phyloP scores from a whole-genome alignment of 1,284 basidiomycete genomes.

The Austroboletus novae-zelandiae region DNA sequence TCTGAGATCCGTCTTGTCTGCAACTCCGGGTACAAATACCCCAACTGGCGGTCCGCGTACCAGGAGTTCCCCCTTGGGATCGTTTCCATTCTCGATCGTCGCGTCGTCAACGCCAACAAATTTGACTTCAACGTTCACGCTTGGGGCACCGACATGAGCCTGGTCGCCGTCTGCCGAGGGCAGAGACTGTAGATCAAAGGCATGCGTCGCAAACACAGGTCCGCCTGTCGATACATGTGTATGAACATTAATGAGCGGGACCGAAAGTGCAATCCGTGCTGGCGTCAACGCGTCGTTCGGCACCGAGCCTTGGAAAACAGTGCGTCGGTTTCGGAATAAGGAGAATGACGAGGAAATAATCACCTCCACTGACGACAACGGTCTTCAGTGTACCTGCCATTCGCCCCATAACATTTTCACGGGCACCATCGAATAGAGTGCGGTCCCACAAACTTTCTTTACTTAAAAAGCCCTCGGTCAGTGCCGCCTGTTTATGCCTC shows the following conservation, averaged over 20 bases:
- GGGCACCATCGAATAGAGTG: constrained; percentile 64
- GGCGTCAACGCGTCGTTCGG: constrained; percentile 48
- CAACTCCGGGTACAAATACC: constrained; percentile 41
- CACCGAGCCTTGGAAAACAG: constrained; percentile 34
- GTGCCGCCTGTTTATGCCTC: constrained; percentile 67
- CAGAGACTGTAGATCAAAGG: constrained; percentile 73
- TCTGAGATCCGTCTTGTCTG: constrained; percentile 27
- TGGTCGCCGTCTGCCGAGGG: constrained; percentile 34
- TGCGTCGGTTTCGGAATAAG: not conserved
- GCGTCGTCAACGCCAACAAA: constrained; percentile 61
- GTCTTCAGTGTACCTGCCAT: constrained; percentile 57
- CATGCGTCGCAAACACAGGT: constrained; percentile 70
- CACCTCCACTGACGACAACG: constrained; percentile 65
- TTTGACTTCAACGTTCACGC: constrained; percentile 73
- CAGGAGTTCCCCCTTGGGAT: constrained; percentile 50
- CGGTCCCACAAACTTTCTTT: constrained; percentile 80
- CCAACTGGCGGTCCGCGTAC: constrained; percentile 59
- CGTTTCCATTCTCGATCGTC: constrained; percentile 56
- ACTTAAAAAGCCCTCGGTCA: constrained; percentile 67
- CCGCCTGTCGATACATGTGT: constrained; percentile 61
- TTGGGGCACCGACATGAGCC: constrained; percentile 69
- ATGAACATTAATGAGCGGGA: constrained; percentile 64
- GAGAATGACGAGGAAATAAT: constrained; percentile 14
- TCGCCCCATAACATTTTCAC: constrained; percentile 56
- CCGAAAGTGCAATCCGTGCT: constrained; percentile 65